Evolutionary conservation across 2,329 filamentous ascomycete genomes (phyloP).

Genomic region (Penicillium brasilianum): DNA sequence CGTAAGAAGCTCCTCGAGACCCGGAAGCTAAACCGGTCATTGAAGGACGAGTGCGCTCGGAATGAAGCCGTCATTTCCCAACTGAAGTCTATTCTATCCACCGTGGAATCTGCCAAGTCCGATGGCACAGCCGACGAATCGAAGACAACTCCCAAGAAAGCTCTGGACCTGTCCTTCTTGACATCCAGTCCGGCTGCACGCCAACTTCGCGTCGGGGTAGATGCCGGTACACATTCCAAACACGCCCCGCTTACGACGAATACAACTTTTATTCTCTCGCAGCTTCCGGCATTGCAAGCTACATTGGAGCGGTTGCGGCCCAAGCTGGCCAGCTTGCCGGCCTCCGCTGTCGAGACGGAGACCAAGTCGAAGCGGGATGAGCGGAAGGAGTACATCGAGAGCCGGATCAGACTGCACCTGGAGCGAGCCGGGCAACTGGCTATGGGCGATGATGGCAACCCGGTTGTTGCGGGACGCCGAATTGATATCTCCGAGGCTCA

Average conservation of each 20-base stretch:
- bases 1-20: slow-evolving; percentile 77
- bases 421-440: slow-evolving; percentile 58
- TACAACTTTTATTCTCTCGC: slow-evolving; percentile 75
- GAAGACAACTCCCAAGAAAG: slow-evolving; percentile 24
- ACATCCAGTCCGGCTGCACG: slow-evolving; percentile 55
- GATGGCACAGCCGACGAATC: slow-evolving; percentile 19
- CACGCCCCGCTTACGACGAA: slow-evolving; percentile 51
- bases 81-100: slow-evolving; percentile 63
- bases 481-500: slow-evolving; percentile 48
- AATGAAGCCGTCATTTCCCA: slow-evolving; percentile 74
- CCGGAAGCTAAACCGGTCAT: slow-evolving; percentile 71
- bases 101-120: slow-evolving; percentile 27
- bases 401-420: slow-evolving; percentile 75
- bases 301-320: slow-evolving; percentile 71
- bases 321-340: slow-evolving; percentile 58
- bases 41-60: slow-evolving; percentile 71
- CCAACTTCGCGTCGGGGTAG: slow-evolving; percentile 52
- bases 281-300: slow-evolving; percentile 77
- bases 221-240: slow-evolving; percentile 41
- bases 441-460: slow-evolving; percentile 40
- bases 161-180: slow-evolving; percentile 61
- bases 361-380: slow-evolving; percentile 67
- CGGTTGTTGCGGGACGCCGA: slow-evolving; percentile 45
- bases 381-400: slow-evolving; percentile 81
- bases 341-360: slow-evolving; percentile 43